These are phyloP conservation scores for Protomyces inouyei DNA, from an alignment of 1,139 yeast genomes.

Conservation along the genomic window DNA sequence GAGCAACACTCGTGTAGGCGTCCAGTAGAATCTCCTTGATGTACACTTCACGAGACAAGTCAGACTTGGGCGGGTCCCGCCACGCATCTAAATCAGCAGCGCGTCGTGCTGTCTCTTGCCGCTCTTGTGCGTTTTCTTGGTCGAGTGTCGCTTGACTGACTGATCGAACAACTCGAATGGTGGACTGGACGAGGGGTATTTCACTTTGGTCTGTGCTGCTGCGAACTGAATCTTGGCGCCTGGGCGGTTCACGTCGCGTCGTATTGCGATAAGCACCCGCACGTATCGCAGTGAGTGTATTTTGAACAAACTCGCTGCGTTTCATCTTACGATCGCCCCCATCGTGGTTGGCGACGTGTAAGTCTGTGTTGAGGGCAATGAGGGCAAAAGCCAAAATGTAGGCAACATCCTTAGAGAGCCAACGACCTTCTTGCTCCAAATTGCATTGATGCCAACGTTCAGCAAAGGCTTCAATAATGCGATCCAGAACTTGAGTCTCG, in stretches of 20 bases:
- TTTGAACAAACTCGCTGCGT: slow-evolving; percentile 37
- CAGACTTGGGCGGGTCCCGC: not conserved
- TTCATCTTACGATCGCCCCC: slow-evolving; percentile 40
- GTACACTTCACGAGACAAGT: slow-evolving; percentile 1
- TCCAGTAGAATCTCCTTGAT: slow-evolving; percentile 17
- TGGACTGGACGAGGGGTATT: not conserved
- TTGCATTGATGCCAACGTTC: slow-evolving; percentile 51
- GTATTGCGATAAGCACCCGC: not conserved
- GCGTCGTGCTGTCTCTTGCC: not conserved
- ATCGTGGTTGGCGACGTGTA: slow-evolving; percentile 38
- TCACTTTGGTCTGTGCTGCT: not conserved
- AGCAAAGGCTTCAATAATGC: slow-evolving; percentile 65
- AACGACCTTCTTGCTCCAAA: not conserved
- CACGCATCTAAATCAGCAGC: not conserved
- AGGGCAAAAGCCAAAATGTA: slow-evolving; percentile 71
- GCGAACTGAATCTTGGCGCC: not conserved
- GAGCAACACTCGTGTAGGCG: slow-evolving; percentile 26
- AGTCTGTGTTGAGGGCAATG: slow-evolving; percentile 56
- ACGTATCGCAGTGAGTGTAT: slow-evolving; percentile 30
- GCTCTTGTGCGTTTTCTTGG: not conserved
- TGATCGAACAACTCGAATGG: not conserved
- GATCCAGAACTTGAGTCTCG: slow-evolving; percentile 78
- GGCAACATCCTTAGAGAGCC: slow-evolving; percentile 47
- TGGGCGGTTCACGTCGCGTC: not conserved
- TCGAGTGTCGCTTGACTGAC: not conserved